Base-by-base conservation (phyloP, 1,284 basidiomycete genomes). In the Exobasidium rhododendri region DNA sequence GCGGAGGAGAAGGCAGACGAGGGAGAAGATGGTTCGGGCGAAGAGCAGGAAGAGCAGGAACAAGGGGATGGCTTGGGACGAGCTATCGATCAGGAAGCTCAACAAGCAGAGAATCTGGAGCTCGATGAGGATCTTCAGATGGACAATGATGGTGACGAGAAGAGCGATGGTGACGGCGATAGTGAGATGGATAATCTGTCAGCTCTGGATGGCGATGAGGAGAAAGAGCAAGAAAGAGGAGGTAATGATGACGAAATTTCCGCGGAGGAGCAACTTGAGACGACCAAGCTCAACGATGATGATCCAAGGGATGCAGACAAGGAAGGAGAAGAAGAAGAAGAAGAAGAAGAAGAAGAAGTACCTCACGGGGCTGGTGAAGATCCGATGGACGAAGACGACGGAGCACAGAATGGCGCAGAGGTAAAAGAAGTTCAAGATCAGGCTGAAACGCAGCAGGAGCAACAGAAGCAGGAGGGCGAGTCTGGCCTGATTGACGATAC, bases 221-320 rank as follows among this genome's bases (percentile, higher is more conserved):
- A 93, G 70, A 87, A 87, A 24, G 89, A 93, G 70, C 87, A 87
- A 0, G 90, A 92, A 43, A 87, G 92, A 69, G 83, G 94, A 79
- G 83, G 91, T 61, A 5, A 50, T 7, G 80, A 94, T 4, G 86
- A 78, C 35, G 47, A 49, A 10, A 59, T 66, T 31, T 26, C 60
- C 1, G 59, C 63, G 10, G 66, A 70, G 20, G 59, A 62, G 24
- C 50, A 47, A 20, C 53, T 65, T 2, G 51, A 66, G 7, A 56
- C n/a, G n/a, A n/a, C n/a, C n/a, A n/a, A n/a, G n/a, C n/a, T 64
- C 56, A 45, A 45, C 26, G 61, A 69, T 11, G 57, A 82, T 65
- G 81, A 81, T 20, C 81, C 81, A 55, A 50, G 56, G 11, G 50
- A 50, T 14, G 67, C 61, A 26, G 67, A 66, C 1, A 61, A 73